Evolutionary conservation across 306 rosid species (phyloP), one percentile per base, ranked within the genome.

Genomic region (Cicer pinnatifidum): DNA sequence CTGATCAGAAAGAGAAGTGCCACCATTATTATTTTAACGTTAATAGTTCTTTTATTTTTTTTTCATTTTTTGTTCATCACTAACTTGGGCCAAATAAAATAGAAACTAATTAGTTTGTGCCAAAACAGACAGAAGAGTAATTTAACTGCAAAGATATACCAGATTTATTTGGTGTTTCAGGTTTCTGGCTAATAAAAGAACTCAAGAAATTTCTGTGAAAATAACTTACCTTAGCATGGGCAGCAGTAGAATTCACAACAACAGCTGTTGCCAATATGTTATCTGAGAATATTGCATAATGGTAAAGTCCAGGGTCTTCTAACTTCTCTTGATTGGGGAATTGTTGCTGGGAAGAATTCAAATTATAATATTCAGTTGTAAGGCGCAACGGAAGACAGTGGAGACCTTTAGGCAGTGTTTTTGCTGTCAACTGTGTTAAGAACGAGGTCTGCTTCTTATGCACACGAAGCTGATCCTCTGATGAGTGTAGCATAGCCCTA

Each of bases 351-450:
- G 92, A 88, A 84, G 90, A 78, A 87, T 85, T 84, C 82, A 93
- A 81, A 72, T 83, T 62, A 80, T 91, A 88, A 85, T 88, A 93
- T 73, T 91, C 94, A 1, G 94, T 87, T 73, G 98, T 91, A 33
- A 93, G 96, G 82, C 97, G 98, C 92, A 93, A 73, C 7, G 97
- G 97, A 76, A 93, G 97, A 80, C 98, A 93, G 66, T 93, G 98
- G 78, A 93, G 94, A 79, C 97, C 97, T 79, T 89, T 91, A 38
- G 98, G 97, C 71, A 93, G 53, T 7, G 96, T 91, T 91, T 93
- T 93, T 38, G 97, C 98, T 0, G 97, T 89, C 83, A 93, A 79
- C 39, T 93, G 98, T 3, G 96, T 89, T 80, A 93, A 84, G 88
- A 91, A 91, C 85, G 83, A 5, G 69, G 91, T 69, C 88, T 93